Evolutionary conservation across 176 grass and related monocot genomes (phyloP), one percentile per base, ranked within the genome.

Genomic region (Oryza glaberrima): DNA sequence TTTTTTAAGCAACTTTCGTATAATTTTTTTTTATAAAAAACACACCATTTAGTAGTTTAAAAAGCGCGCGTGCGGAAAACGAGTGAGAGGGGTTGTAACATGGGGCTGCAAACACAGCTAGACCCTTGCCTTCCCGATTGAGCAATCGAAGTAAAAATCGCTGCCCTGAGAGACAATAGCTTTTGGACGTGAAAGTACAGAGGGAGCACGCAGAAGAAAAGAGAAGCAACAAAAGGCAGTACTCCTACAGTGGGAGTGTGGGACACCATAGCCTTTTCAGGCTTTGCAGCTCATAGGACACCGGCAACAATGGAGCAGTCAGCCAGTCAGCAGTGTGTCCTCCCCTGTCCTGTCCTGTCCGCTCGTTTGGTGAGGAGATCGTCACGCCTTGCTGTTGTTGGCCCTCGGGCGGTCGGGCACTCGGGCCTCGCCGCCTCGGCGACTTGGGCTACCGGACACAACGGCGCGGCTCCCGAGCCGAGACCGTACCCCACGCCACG

Each of bases 391-490:
- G 73, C 36, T 68, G 40, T 41, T 41, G 40, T 7, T 41, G 40
- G 40, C 40, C 40, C 40, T 41, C 58, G 58, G 45, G 73, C 2
- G 30, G 30, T 32, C 30, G 30, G 30, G 30, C 30, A 32, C 2
- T 32, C 30, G 30, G 2, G 30, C 30, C 2, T 32, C 30, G 30
- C 30, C 30, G 30, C 23, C 78, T 23, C 58, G 9, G 45, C 52
- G 14, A 52, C 19, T 15, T 19, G 3, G 19, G n/a, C 20, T 22
- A 22, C 17, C 54, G 54, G 54, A 54, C 23, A 36, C 28, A 3
- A 4, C 20, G 11, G 61, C 82, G 35, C 75, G 54, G 48, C 74
- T 60, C 48, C 75, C 83, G 66, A 78, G 47, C 25, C 23, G 16
- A 23, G 34, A 47, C 49, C 13, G 34, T 4, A 14, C 40, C 40